These are phyloP conservation scores for Eucalyptus regnans DNA, from an alignment of 345 rosid species.

Conservation along the genomic window DNA sequence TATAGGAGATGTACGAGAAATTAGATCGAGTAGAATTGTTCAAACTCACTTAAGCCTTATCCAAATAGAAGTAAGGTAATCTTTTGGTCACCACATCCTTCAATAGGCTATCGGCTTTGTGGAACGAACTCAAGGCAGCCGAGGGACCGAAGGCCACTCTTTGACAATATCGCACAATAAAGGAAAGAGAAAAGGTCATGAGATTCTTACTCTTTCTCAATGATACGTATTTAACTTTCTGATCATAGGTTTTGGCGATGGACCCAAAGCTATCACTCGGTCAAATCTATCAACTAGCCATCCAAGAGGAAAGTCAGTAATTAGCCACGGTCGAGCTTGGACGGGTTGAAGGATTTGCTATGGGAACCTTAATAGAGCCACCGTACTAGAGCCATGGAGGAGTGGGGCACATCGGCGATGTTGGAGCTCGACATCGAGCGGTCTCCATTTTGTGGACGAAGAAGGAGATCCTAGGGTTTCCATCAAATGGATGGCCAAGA, in stretches of 20 bases:
- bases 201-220: neutral
- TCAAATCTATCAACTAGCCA: accelerated
- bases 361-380: no score
- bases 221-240: neutral
- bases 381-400: no score
- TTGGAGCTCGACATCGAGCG: accelerated
- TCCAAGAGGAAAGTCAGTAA: no score
- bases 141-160: no score
- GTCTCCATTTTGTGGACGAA: no score
- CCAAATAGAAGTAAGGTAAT: neutral
- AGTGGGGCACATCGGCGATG: no score
- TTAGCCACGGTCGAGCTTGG: no score
- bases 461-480: no score
- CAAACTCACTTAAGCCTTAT: neutral
- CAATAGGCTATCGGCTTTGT: neutral
- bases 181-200: neutral
- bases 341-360: neutral
- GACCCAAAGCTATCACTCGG: neutral
- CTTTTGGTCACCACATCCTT: neutral
- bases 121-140: accelerated
- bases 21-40: no score
- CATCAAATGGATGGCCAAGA: no score
- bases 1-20: neutral
- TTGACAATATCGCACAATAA: neutral
- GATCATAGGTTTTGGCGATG: neutral